phyloP scores from a whole-genome alignment of 768 basidiomycete species.

The Mycena galopus region DNA sequence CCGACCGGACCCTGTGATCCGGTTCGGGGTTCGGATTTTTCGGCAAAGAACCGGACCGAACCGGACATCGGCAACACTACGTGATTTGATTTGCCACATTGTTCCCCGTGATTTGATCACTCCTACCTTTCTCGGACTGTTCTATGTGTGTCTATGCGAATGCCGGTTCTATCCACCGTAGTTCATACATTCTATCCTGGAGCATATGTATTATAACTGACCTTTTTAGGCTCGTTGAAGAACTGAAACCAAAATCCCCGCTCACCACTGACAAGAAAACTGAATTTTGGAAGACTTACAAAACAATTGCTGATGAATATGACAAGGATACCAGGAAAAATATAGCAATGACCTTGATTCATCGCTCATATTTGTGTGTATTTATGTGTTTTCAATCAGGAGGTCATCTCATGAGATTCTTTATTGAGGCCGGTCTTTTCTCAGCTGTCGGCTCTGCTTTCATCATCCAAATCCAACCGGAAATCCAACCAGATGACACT shows the following conservation, averaged over 20 bases:
- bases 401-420: background rate
- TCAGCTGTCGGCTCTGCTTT: slow-evolving; percentile 1
- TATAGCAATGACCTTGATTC: background rate
- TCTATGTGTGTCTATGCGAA: no score
- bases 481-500: no score
- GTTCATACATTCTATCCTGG: no score
- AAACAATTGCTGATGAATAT: slow-evolving; percentile 1
- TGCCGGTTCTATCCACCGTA: no score
- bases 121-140: no score
- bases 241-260: background rate
- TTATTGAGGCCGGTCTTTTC: background rate
- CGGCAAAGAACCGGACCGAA: no score
- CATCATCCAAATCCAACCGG: no score
- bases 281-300: background rate
- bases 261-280: slow-evolving; percentile 1
- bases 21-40: no score
- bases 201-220: background rate
- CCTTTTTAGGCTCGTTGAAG: background rate
- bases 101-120: no score
- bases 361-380: background rate
- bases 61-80: no score
- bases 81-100: no score
- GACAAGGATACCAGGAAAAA: slow-evolving; percentile 2
- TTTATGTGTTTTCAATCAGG: background rate
- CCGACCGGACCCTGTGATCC: no score